Evolutionary conservation across 2,329 filamentous ascomycete species (phyloP), one percentile per base, ranked within the genome.

Genomic region (Aspergillus tubingensis): DNA sequence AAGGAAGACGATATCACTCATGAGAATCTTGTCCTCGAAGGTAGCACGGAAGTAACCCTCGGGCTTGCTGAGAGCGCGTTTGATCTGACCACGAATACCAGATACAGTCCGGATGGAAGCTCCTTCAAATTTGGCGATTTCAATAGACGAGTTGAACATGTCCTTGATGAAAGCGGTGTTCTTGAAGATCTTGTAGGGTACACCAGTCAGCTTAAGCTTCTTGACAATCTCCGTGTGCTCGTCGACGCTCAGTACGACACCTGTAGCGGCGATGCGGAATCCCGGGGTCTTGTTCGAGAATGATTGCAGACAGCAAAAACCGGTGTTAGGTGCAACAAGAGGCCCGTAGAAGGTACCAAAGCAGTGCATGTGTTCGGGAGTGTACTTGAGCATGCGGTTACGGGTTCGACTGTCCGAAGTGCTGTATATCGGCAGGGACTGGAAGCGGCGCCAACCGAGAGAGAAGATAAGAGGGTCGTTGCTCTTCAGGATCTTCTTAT

Each of bases 331-430:
- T 0, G 95, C 92, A 62, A 97, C 92, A 7, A 99, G 86, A 0
- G 96, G 95, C 0, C 93, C 95, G 72, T 96, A 98, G 77, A 98
- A 92, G 54, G 93, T 96, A 43, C 87, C 95, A 74, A 96, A 96
- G 80, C 96, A 99, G 80, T 98, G 95, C 92, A 97, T 98, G 74
- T 99, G 95, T 81, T 99, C 96, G 0, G 95, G 96, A 0, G 94
- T 97, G 78, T 99, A 99, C 78, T 99, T 99, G 63, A 99, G 85
- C 94, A 99, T 97, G 59, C 95, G 88, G 78, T 98, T 97, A 65
- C 95, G 86, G 25, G 91, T 96, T 68, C 95, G 87, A 63, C 91
- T 96, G 77, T 98, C 95, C 23, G 91, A 95, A 59, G 95, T 96
- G 79, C 90, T 95, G 85, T 97, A 99, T 61, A 97, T 88, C 17